These are phyloP conservation scores for Eucommia ulmoides DNA, from an alignment of 257 asterid genomes.

Conservation along the genomic window DNA sequence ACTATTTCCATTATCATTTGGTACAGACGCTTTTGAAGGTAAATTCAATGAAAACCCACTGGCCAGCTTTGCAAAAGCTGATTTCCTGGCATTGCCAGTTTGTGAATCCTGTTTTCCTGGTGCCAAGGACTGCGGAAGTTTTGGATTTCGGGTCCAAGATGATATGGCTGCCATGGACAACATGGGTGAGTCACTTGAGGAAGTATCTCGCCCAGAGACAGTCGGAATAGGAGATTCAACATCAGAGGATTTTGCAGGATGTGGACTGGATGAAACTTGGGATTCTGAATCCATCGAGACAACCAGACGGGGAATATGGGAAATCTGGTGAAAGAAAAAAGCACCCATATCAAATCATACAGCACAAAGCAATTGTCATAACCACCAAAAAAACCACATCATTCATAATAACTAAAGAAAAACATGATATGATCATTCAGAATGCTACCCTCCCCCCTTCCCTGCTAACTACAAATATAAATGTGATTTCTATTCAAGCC, in stretches of 20 bases:
- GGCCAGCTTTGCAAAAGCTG: constrained; percentile 66
- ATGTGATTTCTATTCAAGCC: too few species aligned
- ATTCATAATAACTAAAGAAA: too few species aligned
- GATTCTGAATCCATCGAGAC: constrained; percentile 42
- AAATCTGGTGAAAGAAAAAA: too few species aligned
- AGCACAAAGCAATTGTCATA: too few species aligned
- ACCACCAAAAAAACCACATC: too few species aligned
- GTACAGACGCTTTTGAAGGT: constrained; percentile 31
- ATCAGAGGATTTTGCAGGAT: too few species aligned
- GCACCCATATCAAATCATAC: too few species aligned
- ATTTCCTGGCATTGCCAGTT: constrained; percentile 29
- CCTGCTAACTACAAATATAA: too few species aligned
- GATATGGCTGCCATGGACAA: constrained; percentile 41
- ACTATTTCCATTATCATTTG: constrained; percentile 34
- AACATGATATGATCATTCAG: too few species aligned
- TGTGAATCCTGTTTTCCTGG: constrained; percentile 30
- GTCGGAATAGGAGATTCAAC: constrained; percentile 18
- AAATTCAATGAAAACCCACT: constrained; percentile 67
- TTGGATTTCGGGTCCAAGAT: constrained; percentile 56
- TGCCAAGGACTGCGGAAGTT: constrained; percentile 37
- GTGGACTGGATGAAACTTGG: constrained; percentile 31
- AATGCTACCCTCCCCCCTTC: too few species aligned
- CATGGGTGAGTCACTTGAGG: too few species aligned
- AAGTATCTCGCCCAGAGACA: constrained; percentile 33
- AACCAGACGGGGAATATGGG: too few species aligned